phyloP scores from a whole-genome alignment of 306 rosid species.

The Sophora flavescens region DNA sequence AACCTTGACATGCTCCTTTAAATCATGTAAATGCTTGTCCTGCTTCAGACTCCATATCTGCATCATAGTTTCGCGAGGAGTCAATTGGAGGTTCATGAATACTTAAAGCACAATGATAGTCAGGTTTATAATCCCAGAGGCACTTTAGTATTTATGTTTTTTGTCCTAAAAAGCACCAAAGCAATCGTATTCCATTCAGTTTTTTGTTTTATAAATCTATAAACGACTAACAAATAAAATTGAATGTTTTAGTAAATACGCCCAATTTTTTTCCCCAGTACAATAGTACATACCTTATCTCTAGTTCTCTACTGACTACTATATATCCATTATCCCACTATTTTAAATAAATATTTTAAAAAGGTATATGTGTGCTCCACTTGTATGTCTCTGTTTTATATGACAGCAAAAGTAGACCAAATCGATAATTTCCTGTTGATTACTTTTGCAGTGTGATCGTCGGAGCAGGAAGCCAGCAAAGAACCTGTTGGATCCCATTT shows the following conservation, averaged over 20 bases:
- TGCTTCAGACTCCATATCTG: conserved; percentile 77
- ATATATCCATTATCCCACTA: conserved; percentile 1
- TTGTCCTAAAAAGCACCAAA: neutral
- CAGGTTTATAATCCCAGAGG: conserved; percentile 27
- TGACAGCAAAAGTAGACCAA: conserved; percentile 17
- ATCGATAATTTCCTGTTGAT: conserved; percentile 24
- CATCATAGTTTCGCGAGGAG: conserved; percentile 17
- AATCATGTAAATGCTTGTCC: conserved; percentile 63
- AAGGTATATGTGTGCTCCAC: neutral
- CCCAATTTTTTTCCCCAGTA: neutral
- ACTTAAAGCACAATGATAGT: conserved; percentile 7
- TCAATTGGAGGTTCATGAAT: conserved; percentile 19
- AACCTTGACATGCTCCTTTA: conserved; percentile 71
- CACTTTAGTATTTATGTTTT: neutral
- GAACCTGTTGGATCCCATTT: conserved; percentile 79
- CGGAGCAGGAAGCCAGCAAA: conserved; percentile 77
- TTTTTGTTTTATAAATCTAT: neutral
- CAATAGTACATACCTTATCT: neutral
- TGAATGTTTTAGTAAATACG: neutral
- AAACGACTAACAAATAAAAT: neutral
- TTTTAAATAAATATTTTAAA: neutral
- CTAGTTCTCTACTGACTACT: neutral
- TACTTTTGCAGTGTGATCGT: conserved; percentile 74
- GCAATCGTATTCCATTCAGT: neutral
- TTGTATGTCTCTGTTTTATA: neutral